Base-by-base conservation (phyloP, 768 basidiomycete species). In the Boletus pseudo-olivaceus region DNA sequence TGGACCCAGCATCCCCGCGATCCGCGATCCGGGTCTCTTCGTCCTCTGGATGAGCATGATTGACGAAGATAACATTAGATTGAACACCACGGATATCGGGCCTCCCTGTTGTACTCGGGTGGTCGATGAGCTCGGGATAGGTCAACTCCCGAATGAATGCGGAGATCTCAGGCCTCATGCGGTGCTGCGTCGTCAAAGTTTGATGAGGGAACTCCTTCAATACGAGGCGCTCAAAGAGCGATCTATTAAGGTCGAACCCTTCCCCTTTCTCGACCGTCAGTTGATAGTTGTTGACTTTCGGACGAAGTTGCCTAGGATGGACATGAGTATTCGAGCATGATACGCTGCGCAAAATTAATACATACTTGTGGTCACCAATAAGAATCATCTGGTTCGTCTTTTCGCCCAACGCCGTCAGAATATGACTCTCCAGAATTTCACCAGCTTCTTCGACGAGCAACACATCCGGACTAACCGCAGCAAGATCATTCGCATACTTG, bases 161-260 rank as follows among this genome's bases (percentile, higher is more conserved):
- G 9, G 87, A 85, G n/a, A 88, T 88, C 61, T 88, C 86, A 0
- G 87, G 87, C 3, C 87, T 73, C 87, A 88, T 88, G 7, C 87
- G 81, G 60, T 89, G 87, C 54, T 89, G 87, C 37, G 76, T 64
- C 1, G 63, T 59, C 15, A 89, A 74, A 0, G 77, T 82, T 52
- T 71, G 61, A 61, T 88, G 87, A 3, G 87, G 86, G 57, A 82
- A 88, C 0, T 76, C 79, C 56, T 78, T 77, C 7, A 82, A 61
- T 26, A 87, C 81, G 7, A 88, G 77, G 7, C 87, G 82, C 58
- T 89, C 87, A 57, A 89, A 89, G 4, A 89, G 72, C 0, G 84
- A 86, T 42, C 74, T 67, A 53, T 89, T 88, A 5, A 89, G 75
- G 53, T 88, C 82, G 53, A 72, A 88, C 0, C 85, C 86, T 4